Base-by-base conservation (phyloP, 371 early-diverging fungal species). In the Rhizopus sp. region DNA sequence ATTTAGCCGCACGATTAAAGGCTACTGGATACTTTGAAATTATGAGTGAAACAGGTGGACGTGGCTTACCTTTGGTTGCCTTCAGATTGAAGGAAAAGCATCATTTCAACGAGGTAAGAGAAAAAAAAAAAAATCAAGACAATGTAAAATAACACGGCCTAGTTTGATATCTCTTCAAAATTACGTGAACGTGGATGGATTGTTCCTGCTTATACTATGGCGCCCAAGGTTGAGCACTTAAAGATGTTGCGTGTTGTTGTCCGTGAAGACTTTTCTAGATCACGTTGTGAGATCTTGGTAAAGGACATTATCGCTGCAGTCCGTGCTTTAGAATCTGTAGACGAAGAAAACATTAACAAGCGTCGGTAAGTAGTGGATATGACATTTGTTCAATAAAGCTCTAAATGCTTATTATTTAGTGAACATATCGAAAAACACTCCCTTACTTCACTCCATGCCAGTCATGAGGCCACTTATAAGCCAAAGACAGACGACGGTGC, bases 31-130 rank as follows among this genome's bases (percentile, higher is more conserved):
- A 66, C 12, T 91, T 88, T 61, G 60, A 72, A n/a, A 81, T 88
- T 45, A 44, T 88, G 60, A 82, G 63, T 63, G 78, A 50, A 50
- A 68, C 59, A 46, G 57, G 60, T 29, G 75, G 72, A 31, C 50
- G 60, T 7, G 89, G 88, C 1, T 57, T 88, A 39, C 90, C 91
- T 23, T 69, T 88, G 17, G 88, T 90, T 6, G 88, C 91, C 3
- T 89, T 86, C 64, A 57, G 59, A 32, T 68, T 90, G 5, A 75
- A 73, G 33, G 56, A 55, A 0, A 47, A 60, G 3, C 23, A 23
- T 44, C 59, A 16, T 58, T 23, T 23, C 2, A 23, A 23, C 23
- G 23, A 23, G 23, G 23, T 23, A 23, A 67, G 17, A 1, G 40
- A 63, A 7, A 39, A 51, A 7, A 17, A 12, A 16, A 73, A 67